Base-by-base conservation (phyloP, 495 filamentous ascomycete species). In the Daldinia loculata region DNA sequence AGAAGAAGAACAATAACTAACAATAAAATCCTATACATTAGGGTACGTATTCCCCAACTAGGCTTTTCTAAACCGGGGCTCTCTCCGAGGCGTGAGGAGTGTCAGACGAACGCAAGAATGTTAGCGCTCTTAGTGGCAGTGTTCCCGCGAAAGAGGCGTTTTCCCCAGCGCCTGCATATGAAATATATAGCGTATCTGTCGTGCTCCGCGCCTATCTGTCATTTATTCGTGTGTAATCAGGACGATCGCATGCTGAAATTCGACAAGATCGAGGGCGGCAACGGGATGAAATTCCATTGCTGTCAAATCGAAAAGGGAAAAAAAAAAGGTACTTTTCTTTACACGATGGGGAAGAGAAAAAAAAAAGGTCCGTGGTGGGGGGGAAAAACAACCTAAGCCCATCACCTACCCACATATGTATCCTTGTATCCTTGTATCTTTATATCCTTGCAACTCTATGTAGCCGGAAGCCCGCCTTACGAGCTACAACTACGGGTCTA, bases 121-220 rank as follows among this genome's bases (percentile, higher is more conserved):
- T 52, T 58, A 45, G 52, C 43, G 52, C 55, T 45, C 39, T 34
- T 27, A 56, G 69, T 48, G 69, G 63, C 63, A 68, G 64, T 67
- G 61, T 58, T 58, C 57, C 22, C 24, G 27, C 14, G 12, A 48
- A 48, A 17, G 66, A 36, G 57, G 45, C 43, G 53, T 67, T 71
- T 63, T 14, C 53, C 30, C 51, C 12, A 56, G 58, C 27, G 38
- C 41, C 29, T 64, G 56, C 55, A 65, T 36, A 43, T 38, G 45
- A 39, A 56, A 58, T 41, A 58, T 3, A 56, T 62, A 34, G 41
- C 4, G 0, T 56, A 30, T 56, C 56, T 72, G 61, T 72, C 51
- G 70, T 72, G 70, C 61, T 69, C 70, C 56, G 61, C 65, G 61
- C 70, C 65, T 66, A 72, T 72, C 70, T 72, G 41, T 67, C 52